Conservation (phyloP, 2,329 filamentous ascomycete species). For the Pezicula neosporulosa region DNA sequence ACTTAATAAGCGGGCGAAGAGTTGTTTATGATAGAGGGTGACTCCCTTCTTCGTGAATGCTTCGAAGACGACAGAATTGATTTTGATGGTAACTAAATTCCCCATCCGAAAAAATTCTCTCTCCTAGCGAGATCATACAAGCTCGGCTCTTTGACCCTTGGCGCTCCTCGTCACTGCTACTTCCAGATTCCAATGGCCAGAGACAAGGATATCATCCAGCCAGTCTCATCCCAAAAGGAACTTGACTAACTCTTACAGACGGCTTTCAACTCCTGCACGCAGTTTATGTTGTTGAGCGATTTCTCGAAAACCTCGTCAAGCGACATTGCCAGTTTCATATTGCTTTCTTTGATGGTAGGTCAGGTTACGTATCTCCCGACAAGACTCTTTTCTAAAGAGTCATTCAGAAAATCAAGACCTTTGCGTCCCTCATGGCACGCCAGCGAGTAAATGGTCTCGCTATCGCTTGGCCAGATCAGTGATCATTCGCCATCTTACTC, state of each 20-base stretch:
- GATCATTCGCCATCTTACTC: constrained; percentile 57
- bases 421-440: constrained; percentile 47
- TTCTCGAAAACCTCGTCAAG: constrained; percentile 55
- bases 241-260: constrained; percentile 29
- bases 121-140: no score
- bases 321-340: constrained; percentile 70
- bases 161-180: background rate
- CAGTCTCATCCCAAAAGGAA: background rate
- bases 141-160: background rate
- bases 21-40: constrained; percentile 69
- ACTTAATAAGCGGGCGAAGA: constrained; percentile 52
- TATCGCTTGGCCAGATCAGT: constrained; percentile 60
- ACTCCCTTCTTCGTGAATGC: constrained; percentile 64
- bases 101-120: background rate
- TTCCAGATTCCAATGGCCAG: background rate
- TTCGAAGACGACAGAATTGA: constrained; percentile 62
- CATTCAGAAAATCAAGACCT: constrained; percentile 41
- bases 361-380: background rate
- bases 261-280: constrained; percentile 72
- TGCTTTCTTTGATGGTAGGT: constrained; percentile 53
- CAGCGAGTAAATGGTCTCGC: constrained; percentile 26
- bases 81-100: constrained; percentile 43
- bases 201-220: background rate
- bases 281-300: constrained; percentile 63
- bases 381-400: constrained; percentile 7